Base-by-base conservation (phyloP, 371 early-diverging fungal genomes). In the Syncephalis plumigaleata region DNA sequence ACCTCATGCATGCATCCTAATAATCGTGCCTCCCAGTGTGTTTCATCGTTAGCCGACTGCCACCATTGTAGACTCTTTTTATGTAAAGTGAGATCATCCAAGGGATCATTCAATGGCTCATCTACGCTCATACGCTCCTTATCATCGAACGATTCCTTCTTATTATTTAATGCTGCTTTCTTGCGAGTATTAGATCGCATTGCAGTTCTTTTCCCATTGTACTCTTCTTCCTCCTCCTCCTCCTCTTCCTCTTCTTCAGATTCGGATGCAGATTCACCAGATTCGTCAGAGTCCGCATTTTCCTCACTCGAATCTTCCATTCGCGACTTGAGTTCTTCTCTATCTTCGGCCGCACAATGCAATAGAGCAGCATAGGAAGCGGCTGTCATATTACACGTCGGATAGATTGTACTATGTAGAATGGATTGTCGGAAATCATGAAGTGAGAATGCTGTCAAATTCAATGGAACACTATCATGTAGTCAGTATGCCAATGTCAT, bases 1-100 rank as follows among this genome's bases (percentile, higher is more conserved):
- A 48, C 48, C 40, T 48, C 36, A 42, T 48, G 27, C 18, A 48
- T 15, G 18, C 40, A 48, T 4, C 5, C 48, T 42, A 26, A 25
- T 26, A 18, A 39, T 26, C 9, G 42, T 25, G 13, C 26, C 27
- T 25, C 27, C 48, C 48, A 39, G 42, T 42, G 21, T 36, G n/a
- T 39, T 48, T 25, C 48, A 20, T 25, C 27, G 18, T n/a, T 42
- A 21, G 17, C 20, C 27, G 4, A 9, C 8, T 2, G 48, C 13
- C 3, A 48, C 42, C 27, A 42, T 9, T 48, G 5, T 39, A 31
- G 7, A 11, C 31, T 31, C 31, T 31, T 31, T 11, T 31, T 31
- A 31, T 31, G 31, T 31, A 31, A 31, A 7, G 4, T 11, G 4
- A 31, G 11, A 31, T 11, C 11, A 31, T 31, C 31, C 31, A 31